Percentiles rank a stretch among this genome's conserved stretches.
Conservation (phyloP, 2,329 filamentous ascomycete genomes). For the Fusarium sp. region DNA sequence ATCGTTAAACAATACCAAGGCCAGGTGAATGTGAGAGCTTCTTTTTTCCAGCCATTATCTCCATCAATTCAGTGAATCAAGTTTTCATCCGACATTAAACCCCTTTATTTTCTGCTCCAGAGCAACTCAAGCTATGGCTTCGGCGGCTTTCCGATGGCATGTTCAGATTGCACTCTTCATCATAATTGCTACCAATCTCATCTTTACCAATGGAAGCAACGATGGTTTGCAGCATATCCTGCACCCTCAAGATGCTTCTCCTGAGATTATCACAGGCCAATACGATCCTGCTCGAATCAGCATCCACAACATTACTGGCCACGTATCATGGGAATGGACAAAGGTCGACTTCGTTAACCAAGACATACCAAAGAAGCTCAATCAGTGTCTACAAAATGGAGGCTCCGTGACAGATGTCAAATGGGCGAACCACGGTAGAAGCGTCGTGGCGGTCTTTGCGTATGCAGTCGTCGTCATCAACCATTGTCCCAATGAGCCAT, state of each 20-base stretch:
- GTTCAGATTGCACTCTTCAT: rapidly evolving
- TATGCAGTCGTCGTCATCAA: background rate
- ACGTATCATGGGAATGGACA: background rate
- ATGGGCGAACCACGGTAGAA: background rate
- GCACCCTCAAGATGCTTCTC: rapidly evolving
- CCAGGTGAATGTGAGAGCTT: too few species aligned
- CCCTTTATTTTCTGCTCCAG: rapidly evolving
- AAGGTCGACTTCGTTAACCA: background rate
- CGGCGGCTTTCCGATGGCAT: rapidly evolving
- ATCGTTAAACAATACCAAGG: too few species aligned
- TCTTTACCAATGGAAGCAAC: background rate
- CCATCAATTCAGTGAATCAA: background rate
- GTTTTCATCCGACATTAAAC: background rate
- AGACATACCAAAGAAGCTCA: background rate
- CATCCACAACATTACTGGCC: background rate
- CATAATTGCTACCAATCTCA: rapidly evolving
- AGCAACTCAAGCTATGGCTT: background rate
- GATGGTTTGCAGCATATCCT: background rate
- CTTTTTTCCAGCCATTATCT: background rate
- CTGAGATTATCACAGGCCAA: background rate
- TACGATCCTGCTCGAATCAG: background rate
- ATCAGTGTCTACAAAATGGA: background rate
- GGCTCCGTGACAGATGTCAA: background rate
- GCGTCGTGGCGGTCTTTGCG: background rate
- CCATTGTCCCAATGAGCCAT: background rate